These are phyloP conservation scores for Arctium lappa DNA, from an alignment of 129 eudicot species.

Conservation along the genomic window DNA sequence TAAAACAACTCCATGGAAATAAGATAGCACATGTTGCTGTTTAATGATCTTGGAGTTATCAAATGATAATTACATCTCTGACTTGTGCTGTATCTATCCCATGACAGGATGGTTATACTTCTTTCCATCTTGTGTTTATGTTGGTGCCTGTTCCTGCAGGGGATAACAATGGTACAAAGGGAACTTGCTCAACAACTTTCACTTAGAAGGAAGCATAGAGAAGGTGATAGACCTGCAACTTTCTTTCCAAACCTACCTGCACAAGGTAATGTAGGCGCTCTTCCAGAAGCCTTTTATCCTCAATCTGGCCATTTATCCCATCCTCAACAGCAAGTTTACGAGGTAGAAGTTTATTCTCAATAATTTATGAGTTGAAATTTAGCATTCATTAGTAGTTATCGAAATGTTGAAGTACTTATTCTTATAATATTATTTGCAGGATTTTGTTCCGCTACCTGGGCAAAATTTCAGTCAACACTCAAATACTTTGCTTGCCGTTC, in stretches of 20 bases:
- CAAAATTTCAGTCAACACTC: conserved; percentile 42
- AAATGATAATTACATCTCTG: not conserved
- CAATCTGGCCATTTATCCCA: conserved; percentile 50
- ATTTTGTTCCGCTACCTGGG: conserved; percentile 51
- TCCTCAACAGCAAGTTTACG: conserved; percentile 58
- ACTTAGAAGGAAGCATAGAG: conserved; percentile 55
- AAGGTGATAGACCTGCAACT: conserved; percentile 38
- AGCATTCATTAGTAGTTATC: not conserved
- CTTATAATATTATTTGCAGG: conserved; percentile 24
- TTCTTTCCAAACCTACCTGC: conserved; percentile 38
- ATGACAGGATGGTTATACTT: not conserved
- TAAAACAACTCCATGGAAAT: not conserved
- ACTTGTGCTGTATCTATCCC: not conserved
- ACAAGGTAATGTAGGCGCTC: conserved; percentile 39
- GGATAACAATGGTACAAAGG: conserved; percentile 41
- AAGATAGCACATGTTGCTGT: not conserved
- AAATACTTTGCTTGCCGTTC: conserved; percentile 30
- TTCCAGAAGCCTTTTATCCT: conserved; percentile 59
- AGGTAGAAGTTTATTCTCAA: conserved; percentile 29
- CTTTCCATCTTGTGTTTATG: conserved; percentile 1
- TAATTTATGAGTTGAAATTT: not conserved
- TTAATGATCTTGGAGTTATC: not conserved
- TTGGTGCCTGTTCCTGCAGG: conserved; percentile 26
- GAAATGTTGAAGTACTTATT: not conserved
- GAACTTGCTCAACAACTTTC: conserved; percentile 51